A percentile compares a stretch with the other conserved stretches of the same genome.
phyloP scores from a whole-genome alignment of 148 eudicot species.

The Diospyros lotus region DNA sequence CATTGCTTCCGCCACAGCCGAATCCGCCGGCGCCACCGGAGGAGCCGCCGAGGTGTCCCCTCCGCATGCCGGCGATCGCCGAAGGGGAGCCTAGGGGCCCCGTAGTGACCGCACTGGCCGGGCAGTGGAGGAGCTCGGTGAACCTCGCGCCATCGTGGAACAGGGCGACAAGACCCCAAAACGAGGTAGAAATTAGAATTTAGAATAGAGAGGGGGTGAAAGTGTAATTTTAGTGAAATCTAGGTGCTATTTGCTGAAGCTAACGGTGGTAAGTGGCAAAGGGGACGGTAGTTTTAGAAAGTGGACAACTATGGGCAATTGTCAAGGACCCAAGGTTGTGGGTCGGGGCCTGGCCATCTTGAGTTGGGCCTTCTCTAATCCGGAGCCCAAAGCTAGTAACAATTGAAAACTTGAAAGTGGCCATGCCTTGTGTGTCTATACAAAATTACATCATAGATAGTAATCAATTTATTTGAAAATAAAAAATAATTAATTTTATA shows the following conservation, averaged over 20 bases:
- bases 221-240: background rate
- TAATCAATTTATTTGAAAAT: too few relatives aligned
- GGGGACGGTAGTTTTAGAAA: too few relatives aligned
- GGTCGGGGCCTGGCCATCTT: too few relatives aligned
- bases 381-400: too few relatives aligned
- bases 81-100: constrained; percentile 63
- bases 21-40: constrained; percentile 11
- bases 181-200: background rate
- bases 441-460: too few relatives aligned
- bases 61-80: constrained; percentile 49
- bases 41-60: constrained; percentile 30
- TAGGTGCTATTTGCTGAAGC: background rate
- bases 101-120: constrained; percentile 22
- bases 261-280: background rate
- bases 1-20: constrained; percentile 27
- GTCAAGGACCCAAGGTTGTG: too few relatives aligned
- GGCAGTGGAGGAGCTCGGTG: constrained; percentile 27
- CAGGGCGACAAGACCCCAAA: background rate
- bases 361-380: too few relatives aligned
- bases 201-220: background rate
- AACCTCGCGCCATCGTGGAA: constrained; percentile 30
- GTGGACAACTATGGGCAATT: too few relatives aligned
- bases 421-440: too few relatives aligned
- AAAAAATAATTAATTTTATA: too few relatives aligned
- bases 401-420: too few relatives aligned